Evolutionary conservation across 352 stramenopile genomes (phyloP), one percentile per base, ranked within the genome.

Genomic region (Phytopythium vexans): DNA sequence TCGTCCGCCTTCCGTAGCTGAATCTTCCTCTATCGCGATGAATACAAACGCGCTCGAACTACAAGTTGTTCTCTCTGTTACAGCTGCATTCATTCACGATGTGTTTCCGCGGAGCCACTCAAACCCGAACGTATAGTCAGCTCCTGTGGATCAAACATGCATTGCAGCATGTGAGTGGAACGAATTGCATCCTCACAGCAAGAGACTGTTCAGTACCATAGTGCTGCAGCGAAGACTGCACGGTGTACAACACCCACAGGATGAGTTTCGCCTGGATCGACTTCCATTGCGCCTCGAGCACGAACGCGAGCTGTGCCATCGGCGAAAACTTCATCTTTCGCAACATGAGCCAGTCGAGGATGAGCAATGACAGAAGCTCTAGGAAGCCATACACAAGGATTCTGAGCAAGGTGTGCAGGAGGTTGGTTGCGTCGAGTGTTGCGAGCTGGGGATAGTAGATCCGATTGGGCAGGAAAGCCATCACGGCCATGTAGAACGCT

Each of bases 1-100:
- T 84, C 75, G 52, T 67, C 60, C 7, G 76, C 77, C 7, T 80
- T 89, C 32, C 60, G 61, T 33, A 38, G 48, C 10, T 52, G 16
- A 27, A 27, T 27, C 21, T 27, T 27, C 21, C 21, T 27, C 21
- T 2, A 27, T 27, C 21, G 21, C 21, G 21, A 27, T 27, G 21
- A 27, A 27, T 27, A 27, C 21, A 27, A 27, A 27, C 21, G 1
- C 21, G 2, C 21, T 27, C 21, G 21, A 27, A 27, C 21, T 33
- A 46, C 33, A 33, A 3, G 41, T 14, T 15, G 41, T 0, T 46
- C 15, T 32, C 41, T 8, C 15, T 46, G 8, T 11, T 44, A 47
- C 9, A 27, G 2, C 21, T 27, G 21, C 21, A 27, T 27, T 27
- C 21, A 27, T 27, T 27, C 21, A 27, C 21, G 21, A 27, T 1